Percentiles rank a stretch among this genome's conserved stretches.
phyloP scores from a whole-genome alignment of 257 asterid species.

The Mitragyna speciosa region DNA sequence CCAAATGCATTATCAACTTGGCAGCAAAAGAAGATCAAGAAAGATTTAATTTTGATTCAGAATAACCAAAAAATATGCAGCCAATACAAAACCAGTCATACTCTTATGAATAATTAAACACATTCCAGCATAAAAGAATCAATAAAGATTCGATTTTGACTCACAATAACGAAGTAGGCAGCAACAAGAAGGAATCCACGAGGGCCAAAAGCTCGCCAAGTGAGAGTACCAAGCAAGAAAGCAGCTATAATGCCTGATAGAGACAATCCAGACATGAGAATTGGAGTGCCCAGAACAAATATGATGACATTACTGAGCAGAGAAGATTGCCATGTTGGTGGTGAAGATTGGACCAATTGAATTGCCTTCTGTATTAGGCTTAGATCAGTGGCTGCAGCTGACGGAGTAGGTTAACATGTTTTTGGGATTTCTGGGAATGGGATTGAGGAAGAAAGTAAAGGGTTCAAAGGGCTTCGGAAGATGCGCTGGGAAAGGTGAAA shows the following conservation, averaged over 20 bases:
- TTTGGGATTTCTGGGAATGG: conserved; percentile 27
- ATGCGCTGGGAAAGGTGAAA: conserved; percentile 20
- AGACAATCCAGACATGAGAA: conserved; percentile 77
- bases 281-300: conserved; percentile 68
- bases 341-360: conserved; percentile 57
- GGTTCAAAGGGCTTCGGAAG: conserved; percentile 31
- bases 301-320: conserved; percentile 52
- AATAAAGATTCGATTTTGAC: conserved; percentile 21
- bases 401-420: conserved; percentile 22
- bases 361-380: conserved; percentile 58
- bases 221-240: conserved; percentile 85
- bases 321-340: conserved; percentile 87
- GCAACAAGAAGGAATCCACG: conserved; percentile 87
- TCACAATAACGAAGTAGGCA: conserved; percentile 75
- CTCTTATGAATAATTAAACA: background rate
- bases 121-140: background rate
- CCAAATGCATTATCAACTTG: background rate
- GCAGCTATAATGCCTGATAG: conserved; percentile 74
- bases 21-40: background rate
- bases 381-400: conserved; percentile 44
- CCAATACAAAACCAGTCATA: conserved; percentile 9
- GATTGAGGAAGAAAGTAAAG: conserved; percentile 15
- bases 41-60: conserved; percentile 40
- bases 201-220: conserved; percentile 88
- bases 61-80: conserved; percentile 55